phyloP scores from a whole-genome alignment of 805 yeast species.

The Nakazawaea wickerhamii region DNA sequence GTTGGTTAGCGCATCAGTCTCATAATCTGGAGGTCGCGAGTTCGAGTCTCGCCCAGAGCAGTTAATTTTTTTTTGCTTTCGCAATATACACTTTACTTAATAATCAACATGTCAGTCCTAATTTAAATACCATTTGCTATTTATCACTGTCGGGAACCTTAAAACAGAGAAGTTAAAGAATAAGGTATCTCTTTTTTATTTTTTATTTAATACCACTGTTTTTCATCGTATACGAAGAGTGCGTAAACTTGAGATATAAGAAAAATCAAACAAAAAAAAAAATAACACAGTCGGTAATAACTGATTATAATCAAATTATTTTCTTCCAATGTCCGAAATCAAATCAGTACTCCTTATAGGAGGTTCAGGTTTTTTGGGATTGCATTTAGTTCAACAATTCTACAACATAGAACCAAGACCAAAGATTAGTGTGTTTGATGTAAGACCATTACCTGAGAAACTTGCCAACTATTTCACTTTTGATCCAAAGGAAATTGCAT shows the following conservation, averaged over 20 bases:
- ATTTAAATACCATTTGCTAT: too few species aligned
- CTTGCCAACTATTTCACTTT: conserved; percentile 73
- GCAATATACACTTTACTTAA: too few species aligned
- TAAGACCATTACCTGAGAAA: conserved; percentile 77
- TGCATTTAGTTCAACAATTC: conserved; percentile 86
- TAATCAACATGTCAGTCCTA: too few species aligned
- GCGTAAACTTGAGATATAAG: too few species aligned
- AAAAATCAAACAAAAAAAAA: conserved; percentile 1
- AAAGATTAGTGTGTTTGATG: conserved; percentile 79
- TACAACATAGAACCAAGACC: conserved; percentile 60
- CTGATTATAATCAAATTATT: background rate
- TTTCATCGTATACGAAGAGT: too few species aligned
- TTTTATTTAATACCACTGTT: too few species aligned
- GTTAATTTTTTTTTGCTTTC: conserved; percentile 1
- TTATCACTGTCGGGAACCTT: too few species aligned
- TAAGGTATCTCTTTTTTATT: too few species aligned
- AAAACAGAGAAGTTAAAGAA: too few species aligned
- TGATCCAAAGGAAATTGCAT: conserved; percentile 47
- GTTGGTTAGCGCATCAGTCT: conserved; percentile 16
- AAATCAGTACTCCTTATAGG: conserved; percentile 82
- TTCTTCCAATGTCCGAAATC: conserved; percentile 15
- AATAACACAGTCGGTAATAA: background rate
- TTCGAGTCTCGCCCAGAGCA: conserved; percentile 16
- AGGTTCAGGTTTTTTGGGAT: conserved; percentile 92
- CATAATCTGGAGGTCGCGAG: conserved; percentile 17